Evolutionary conservation across 768 basidiomycete species (phyloP), one percentile per base, ranked within the genome.

Genomic region (Rhodotorula graminis): DNA sequence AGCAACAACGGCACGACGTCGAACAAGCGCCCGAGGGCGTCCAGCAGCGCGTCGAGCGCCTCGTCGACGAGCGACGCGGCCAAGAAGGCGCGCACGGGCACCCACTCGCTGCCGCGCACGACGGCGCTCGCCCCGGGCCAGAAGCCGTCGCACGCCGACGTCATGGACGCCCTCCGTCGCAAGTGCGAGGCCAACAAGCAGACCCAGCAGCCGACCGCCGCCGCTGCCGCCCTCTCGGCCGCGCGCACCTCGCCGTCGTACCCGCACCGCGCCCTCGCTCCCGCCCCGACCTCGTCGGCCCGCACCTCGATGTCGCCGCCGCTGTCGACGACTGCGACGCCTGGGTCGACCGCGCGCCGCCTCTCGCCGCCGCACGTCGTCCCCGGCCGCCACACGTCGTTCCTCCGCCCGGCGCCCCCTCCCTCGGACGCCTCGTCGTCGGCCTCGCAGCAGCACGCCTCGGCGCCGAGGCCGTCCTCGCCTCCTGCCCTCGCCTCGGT

Each of bases 111-210:
- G n/a, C 53, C 4, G 33, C 65, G 12, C 47, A 53, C 61, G 37
- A 37, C 37, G 37, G 37, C 9, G 29, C 3, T 14, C 53, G 65
- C 55, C 18, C 14, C 59, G 3, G 25, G 33, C 3, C 10, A 11
- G 18, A 68, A 62, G 46, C 64, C 64, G 0, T 25, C 68, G 16
- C 72, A 67, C 61, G 65, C 42, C 21, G 69, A 64, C 59, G 73
- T 70, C 27, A 74, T 74, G 73, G 68, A 57, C n/a, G 61, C 65
- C 12, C 61, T 74, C 2, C 69, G 73, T 6, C 56, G 56, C 27
- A 70, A 70, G 40, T 70, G 68, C 58, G 65, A 70, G 46, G 52
- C 65, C 56, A 74, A 70, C 62, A 60, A 73, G 61, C 47, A 23
- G 25, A 46, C 7, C 7, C 40, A 49, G 31, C 37, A 37, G 37